Evolutionary conservation across 768 basidiomycete genomes (phyloP).

Genomic region (Saitozyma sp.): DNA sequence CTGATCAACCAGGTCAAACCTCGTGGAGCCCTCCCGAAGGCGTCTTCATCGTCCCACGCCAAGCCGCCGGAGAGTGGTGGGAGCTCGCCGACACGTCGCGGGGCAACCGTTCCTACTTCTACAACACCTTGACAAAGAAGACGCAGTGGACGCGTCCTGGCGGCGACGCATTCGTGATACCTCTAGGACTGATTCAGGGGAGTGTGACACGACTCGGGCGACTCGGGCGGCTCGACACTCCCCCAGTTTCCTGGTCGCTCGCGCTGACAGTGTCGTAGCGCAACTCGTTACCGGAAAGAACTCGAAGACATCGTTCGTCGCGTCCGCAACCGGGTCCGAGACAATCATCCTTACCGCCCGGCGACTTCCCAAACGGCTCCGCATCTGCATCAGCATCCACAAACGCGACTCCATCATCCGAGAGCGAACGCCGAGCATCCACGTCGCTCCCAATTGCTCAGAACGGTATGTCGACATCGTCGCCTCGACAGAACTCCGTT

Average conservation of each 20-base stretch:
- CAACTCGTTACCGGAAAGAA: conserved; percentile 1
- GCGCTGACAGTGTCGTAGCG: neutral
- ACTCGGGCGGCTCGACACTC: too few species aligned
- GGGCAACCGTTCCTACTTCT: conserved; percentile 85
- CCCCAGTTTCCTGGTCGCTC: too few species aligned
- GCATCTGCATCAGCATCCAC: too few species aligned
- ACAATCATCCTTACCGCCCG: too few species aligned
- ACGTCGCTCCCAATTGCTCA: too few species aligned
- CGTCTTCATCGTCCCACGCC: conserved; percentile 82
- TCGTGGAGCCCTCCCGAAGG: conserved; percentile 91
- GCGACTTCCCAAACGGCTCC: too few species aligned
- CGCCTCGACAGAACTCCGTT: too few species aligned
- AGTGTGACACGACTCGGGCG: neutral
- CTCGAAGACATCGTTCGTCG: too few species aligned
- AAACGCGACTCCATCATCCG: too few species aligned
- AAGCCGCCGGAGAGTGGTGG: conserved; percentile 90
- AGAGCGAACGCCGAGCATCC: too few species aligned
- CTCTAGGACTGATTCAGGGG: conserved; percentile 80
- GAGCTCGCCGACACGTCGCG: conserved; percentile 81
- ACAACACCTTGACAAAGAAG: conserved; percentile 86
- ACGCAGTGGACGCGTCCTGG: conserved; percentile 88
- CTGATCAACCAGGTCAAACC: conserved; percentile 69
- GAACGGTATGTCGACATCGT: too few species aligned
- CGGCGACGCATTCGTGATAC: conserved; percentile 76
- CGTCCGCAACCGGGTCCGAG: too few species aligned